Evolutionary conservation across 2,329 filamentous ascomycete genomes (phyloP).

Genomic region (Cadophora gregata): DNA sequence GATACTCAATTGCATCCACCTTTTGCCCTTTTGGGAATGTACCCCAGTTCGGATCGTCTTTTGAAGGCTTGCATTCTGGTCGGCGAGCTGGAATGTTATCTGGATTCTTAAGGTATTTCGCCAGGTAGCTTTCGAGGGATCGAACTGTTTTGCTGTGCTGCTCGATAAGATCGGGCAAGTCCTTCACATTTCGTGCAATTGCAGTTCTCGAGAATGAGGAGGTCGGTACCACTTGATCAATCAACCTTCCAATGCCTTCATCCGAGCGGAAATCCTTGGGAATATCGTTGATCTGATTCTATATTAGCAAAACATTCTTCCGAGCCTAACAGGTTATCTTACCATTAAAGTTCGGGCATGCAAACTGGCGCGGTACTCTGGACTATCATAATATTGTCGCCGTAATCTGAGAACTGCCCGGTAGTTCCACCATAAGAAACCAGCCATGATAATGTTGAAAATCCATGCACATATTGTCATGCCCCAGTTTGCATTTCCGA

Average conservation of each 20-base stretch:
- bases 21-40: constrained; percentile 73
- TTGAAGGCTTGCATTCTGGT: constrained; percentile 80
- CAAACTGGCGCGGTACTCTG: constrained; percentile 87
- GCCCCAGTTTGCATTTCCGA: constrained; percentile 60
- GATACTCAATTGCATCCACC: constrained; percentile 92
- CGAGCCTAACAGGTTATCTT: constrained; percentile 34
- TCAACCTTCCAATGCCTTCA: constrained; percentile 84
- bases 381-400: constrained; percentile 80
- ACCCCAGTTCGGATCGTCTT: constrained; percentile 73
- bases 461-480: constrained; percentile 65
- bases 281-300: constrained; percentile 77
- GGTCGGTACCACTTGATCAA: constrained; percentile 79
- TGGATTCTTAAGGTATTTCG: constrained; percentile 90
- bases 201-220: constrained; percentile 80
- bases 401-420: constrained; percentile 72
- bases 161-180: constrained; percentile 83
- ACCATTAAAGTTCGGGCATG: constrained; percentile 76
- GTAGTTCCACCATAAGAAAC: constrained; percentile 92
- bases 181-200: constrained; percentile 90
- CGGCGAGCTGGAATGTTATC: constrained; percentile 76
- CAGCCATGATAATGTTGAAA: constrained; percentile 77
- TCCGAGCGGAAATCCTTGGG: constrained; percentile 78
- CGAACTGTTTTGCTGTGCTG: constrained; percentile 83
- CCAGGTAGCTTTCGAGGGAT: constrained; percentile 80
- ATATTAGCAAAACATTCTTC: constrained; percentile 29